Base-by-base conservation (phyloP, 1,284 basidiomycete species). In the Polyporus tsugae region DNA sequence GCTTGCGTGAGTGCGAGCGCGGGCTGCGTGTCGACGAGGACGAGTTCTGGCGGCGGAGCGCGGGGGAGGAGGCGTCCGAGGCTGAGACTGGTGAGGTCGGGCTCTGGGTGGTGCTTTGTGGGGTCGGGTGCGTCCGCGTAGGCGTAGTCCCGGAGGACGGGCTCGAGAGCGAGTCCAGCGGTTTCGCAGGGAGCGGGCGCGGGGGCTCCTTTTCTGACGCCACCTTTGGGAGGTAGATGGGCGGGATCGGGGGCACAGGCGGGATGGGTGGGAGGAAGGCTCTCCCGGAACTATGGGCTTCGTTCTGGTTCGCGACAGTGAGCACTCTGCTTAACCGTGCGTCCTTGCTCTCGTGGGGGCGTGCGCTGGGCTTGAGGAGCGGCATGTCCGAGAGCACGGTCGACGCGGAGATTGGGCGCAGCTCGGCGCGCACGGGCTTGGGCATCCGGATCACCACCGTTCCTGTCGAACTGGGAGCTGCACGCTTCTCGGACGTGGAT, bases 361-460 rank as follows among this genome's bases (percentile, higher is more conserved):
- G 39, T 33, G 25, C 19, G 38, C 35, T 44, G n/a, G 65, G 60
- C 25, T 59, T 66, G 60, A 67, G 66, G 7, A 67, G 62, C 17
- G 66, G n/a, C 66, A 67, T 67, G 49, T 67, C 66, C 6, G 46
- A 49, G 15, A 67, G 57, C 46, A 62, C 49, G 33, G 66, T 67
- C 44, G 66, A 67, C 59, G 62, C 66, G 35, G 66, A 67, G 29
- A 36, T 46, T 11, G 66, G 60, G 4, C 60, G 66, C 17, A 63
- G 58, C 11, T 39, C 39, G 38, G 22, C 58, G 49, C 49, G 66
- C 41, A 67, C 57, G 25, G 60, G 66, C 36, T 57, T 49, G 62
- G 62, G 62, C 17, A 67, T 58, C 35, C 52, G 60, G 17, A 36
- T 10, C 13, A 59, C 29, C 17, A 38, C 25, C 19, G 19, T 22